These are phyloP conservation scores for Ceratocystis albifundus DNA, from an alignment of 2,329 filamentous ascomycete species.

Conservation along the genomic window DNA sequence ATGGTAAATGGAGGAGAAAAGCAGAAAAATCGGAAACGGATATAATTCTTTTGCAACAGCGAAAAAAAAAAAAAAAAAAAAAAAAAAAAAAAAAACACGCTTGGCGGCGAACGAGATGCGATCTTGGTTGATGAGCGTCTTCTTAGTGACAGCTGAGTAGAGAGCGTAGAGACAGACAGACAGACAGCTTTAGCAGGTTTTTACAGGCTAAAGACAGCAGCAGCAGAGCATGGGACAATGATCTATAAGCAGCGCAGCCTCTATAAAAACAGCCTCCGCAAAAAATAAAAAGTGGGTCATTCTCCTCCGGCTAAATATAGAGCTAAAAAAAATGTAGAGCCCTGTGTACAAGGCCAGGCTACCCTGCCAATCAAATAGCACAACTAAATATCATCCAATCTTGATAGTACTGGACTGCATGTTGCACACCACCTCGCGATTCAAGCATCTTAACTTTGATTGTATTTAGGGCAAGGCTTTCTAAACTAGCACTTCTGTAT, in stretches of 20 bases:
- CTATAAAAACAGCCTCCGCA: background rate
- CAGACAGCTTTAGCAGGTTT: background rate
- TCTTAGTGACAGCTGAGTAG: background rate
- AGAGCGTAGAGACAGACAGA: background rate
- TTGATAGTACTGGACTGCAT: background rate
- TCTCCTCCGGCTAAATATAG: too few species aligned
- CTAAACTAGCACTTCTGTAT: slow-evolving; percentile 6
- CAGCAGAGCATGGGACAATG: background rate
- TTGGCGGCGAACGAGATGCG: background rate
- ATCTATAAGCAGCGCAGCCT: background rate
- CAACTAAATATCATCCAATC: background rate
- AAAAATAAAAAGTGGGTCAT: background rate
- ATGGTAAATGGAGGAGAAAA: background rate
- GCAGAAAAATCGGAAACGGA: background rate
- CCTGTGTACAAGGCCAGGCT: background rate
- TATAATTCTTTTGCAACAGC: too few species aligned
- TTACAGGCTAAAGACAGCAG: background rate
- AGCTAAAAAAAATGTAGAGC: too few species aligned
- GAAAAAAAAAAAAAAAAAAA: too few species aligned
- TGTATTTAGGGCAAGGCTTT: background rate
- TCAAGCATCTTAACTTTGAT: background rate
- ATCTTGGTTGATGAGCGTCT: background rate
- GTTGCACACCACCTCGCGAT: background rate
- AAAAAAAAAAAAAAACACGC: too few species aligned
- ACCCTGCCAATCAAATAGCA: background rate